Percentiles rank a stretch among this genome's conserved stretches.
phyloP scores from a whole-genome alignment of 1,139 yeast species.

The Spencermartinsiella ligniputridi region DNA sequence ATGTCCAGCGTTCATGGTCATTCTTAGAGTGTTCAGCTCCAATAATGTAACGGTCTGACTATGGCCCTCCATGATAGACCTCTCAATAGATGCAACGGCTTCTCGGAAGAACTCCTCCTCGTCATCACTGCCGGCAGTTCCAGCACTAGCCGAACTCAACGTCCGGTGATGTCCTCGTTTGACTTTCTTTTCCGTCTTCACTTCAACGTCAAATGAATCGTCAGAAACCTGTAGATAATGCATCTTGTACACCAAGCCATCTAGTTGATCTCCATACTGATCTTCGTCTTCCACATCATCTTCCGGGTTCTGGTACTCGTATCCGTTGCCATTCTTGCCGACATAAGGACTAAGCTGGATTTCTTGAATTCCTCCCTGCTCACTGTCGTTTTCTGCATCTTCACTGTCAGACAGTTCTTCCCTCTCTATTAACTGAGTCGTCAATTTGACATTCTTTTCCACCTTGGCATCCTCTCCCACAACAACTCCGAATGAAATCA shows the following conservation, averaged over 20 bases:
- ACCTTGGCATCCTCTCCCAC: slow-evolving; percentile 44
- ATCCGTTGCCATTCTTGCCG: slow-evolving; percentile 60
- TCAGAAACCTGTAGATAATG: slow-evolving; percentile 69
- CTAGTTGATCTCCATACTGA: slow-evolving; percentile 38
- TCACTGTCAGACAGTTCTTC: slow-evolving; percentile 24
- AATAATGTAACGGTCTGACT: slow-evolving; percentile 88
- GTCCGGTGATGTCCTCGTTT: slow-evolving; percentile 21
- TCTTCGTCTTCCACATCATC: slow-evolving; percentile 40
- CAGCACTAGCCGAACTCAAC: slow-evolving; percentile 20
- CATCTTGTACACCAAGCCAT: slow-evolving; percentile 52
- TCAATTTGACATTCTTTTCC: slow-evolving; percentile 21
- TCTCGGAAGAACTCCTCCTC: slow-evolving; percentile 84
- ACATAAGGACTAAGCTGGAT: slow-evolving; percentile 33
- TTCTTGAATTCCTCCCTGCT: slow-evolving; percentile 1
- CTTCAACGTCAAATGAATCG: slow-evolving; percentile 48
- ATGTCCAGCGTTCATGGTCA: slow-evolving; percentile 95
- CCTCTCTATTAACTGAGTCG: slow-evolving; percentile 12
- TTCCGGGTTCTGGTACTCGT: slow-evolving; percentile 48
- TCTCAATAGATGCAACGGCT: slow-evolving; percentile 87
- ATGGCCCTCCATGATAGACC: slow-evolving; percentile 90
- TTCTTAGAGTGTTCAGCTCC: slow-evolving; percentile 88
- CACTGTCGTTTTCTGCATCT: slow-evolving; percentile 18
- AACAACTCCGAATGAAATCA: slow-evolving; percentile 70
- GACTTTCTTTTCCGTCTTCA: slow-evolving; percentile 12
- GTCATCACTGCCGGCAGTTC: slow-evolving; percentile 38